Conservation (phyloP, 2,329 filamentous ascomycete genomes). For the Ceratocystis smalleyi region DNA sequence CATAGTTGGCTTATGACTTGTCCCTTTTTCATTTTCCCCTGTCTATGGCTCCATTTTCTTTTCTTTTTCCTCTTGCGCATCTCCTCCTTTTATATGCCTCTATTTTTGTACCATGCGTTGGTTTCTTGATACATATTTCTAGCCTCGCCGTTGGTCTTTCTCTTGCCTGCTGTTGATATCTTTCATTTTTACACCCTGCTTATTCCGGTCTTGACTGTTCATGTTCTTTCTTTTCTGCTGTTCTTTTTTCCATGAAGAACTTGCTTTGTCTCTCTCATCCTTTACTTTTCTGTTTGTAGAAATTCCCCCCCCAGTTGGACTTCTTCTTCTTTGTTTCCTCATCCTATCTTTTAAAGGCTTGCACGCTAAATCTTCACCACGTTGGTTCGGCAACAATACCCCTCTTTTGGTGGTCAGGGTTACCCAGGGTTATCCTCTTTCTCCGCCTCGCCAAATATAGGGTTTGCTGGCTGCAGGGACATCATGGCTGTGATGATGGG, state of each 20-base stretch:
- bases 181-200: conserved; percentile 13
- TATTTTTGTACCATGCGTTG: conserved; percentile 10
- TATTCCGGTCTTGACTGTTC: conserved; percentile 12
- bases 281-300: neutral
- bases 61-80: conserved; percentile 13
- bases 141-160: neutral
- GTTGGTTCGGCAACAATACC: neutral
- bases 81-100: conserved; percentile 18
- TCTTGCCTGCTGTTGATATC: neutral
- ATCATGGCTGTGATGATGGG: neutral
- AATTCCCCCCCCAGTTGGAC: neutral
- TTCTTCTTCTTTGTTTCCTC: neutral
- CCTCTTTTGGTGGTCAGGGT: neutral
- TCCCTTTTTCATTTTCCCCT: conserved; percentile 15
- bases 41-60: conserved; percentile 14
- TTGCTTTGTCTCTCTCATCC: neutral
- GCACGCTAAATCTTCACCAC: neutral
- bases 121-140: conserved; percentile 8
- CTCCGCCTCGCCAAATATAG: neutral
- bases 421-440: neutral
- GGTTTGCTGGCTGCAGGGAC: neutral
- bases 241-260: conserved; percentile 5
- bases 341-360: neutral
- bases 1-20: conserved; percentile 9
- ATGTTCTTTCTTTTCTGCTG: conserved; percentile 16